Conservation (phyloP, 352 stramenopile genomes). For the Globisporangium camurandrum region DNA sequence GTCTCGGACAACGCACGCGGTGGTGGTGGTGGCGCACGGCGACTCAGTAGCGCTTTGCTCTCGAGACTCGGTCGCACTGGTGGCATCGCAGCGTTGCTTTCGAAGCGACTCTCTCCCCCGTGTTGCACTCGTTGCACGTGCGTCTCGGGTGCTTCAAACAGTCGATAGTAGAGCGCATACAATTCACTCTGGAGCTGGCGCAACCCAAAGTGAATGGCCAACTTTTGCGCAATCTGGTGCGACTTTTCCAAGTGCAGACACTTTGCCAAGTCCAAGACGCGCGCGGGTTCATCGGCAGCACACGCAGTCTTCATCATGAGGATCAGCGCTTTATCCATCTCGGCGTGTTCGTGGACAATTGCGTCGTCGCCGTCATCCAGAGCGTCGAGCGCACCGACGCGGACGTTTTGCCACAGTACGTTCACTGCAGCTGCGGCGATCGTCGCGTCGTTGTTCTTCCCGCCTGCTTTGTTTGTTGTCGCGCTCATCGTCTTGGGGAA, state of each 20-base stretch:
- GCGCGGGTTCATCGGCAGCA: slow-evolving; percentile 51
- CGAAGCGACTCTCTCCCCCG: too few species aligned
- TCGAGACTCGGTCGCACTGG: slow-evolving; percentile 6
- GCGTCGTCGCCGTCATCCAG: slow-evolving; percentile 10
- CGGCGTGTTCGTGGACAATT: slow-evolving; percentile 54
- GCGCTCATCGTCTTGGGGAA: slow-evolving; percentile 36
- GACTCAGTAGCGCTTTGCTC: slow-evolving; percentile 14
- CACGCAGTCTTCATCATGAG: slow-evolving; percentile 80
- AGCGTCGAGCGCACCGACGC: slow-evolving; percentile 32
- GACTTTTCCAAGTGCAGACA: slow-evolving; percentile 80
- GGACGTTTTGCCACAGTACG: slow-evolving; percentile 66
- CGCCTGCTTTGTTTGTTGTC: slow-evolving; percentile 2
- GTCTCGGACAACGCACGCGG: too few species aligned
- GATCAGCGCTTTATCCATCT: slow-evolving; percentile 81
- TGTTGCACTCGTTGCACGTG: not conserved
- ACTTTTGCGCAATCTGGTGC: slow-evolving; percentile 76
- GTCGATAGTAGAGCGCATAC: slow-evolving; percentile 60
- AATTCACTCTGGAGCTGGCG: slow-evolving; percentile 66
- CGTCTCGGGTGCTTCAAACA: slow-evolving; percentile 33
- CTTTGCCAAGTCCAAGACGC: slow-evolving; percentile 71
- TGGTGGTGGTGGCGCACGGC: not conserved
- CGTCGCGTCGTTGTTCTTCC: slow-evolving; percentile 19
- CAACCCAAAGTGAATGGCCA: slow-evolving; percentile 73
- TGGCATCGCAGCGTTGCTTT: too few species aligned
- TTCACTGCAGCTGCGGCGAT: slow-evolving; percentile 9